Evolutionary conservation across 495 filamentous ascomycete species (phyloP).

Genomic region (Polyplosphaeria fusca): DNA sequence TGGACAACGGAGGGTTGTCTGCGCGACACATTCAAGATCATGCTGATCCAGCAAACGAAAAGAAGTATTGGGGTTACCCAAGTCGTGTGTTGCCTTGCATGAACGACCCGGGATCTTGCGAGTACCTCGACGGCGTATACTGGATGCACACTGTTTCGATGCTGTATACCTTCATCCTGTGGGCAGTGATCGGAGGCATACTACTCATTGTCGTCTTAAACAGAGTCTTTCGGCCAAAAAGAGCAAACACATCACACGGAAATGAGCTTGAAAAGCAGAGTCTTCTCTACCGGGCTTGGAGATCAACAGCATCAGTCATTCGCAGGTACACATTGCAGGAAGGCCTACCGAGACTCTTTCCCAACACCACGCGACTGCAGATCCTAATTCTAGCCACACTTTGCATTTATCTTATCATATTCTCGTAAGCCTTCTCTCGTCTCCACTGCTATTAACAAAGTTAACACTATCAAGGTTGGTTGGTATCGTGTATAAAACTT

Average conservation of each 20-base stretch:
- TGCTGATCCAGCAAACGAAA: background rate
- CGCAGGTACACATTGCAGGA: slow-evolving; percentile 45
- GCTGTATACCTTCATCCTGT: slow-evolving; percentile 60
- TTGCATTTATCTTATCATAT: slow-evolving; percentile 55
- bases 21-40: slow-evolving; percentile 40
- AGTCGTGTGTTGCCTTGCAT: slow-evolving; percentile 56
- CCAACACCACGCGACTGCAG: slow-evolving; percentile 46
- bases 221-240: slow-evolving; percentile 32
- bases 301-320: slow-evolving; percentile 8
- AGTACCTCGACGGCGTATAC: slow-evolving; percentile 62
- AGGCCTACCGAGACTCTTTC: slow-evolving; percentile 34
- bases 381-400: slow-evolving; percentile 52
- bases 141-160: slow-evolving; percentile 56
- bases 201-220: slow-evolving; percentile 39
- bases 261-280: background rate
- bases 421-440: slow-evolving; percentile 43
- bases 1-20: background rate
- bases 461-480: slow-evolving; percentile 38
- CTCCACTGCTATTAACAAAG: background rate
- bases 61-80: slow-evolving; percentile 59
- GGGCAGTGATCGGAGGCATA: slow-evolving; percentile 53
- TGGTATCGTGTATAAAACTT: slow-evolving; percentile 56
- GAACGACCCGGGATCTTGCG: slow-evolving; percentile 59
- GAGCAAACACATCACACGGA: background rate
- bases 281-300: slow-evolving; percentile 5